A percentile compares a stretch with the other conserved stretches of the same genome.
These are phyloP conservation scores for Zymoseptoria ardabiliae DNA, from an alignment of 2,329 filamentous ascomycete species.

Conservation along the genomic window DNA sequence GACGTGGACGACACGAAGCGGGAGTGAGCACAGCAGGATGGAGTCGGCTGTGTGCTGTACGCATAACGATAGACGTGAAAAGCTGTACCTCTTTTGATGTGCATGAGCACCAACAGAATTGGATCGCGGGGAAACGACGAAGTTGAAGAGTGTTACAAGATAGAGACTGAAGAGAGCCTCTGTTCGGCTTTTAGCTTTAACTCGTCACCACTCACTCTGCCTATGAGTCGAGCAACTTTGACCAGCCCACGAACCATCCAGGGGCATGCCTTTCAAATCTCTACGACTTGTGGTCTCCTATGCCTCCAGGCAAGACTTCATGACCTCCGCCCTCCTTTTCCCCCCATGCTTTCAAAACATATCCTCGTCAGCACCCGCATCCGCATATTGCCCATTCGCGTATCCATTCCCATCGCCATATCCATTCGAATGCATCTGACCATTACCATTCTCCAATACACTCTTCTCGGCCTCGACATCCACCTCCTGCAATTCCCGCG, in stretches of 20 bases:
- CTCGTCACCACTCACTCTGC: no score
- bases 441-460: not conserved
- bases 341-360: not conserved
- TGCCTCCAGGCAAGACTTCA: no score
- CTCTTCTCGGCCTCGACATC: not conserved
- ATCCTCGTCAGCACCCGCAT: not conserved
- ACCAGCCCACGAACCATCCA: no score
- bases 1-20: not conserved
- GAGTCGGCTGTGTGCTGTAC: not conserved
- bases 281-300: no score
- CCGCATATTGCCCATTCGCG: not conserved
- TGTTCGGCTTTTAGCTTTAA: no score
- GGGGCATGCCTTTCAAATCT: no score
- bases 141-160: no score
- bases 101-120: not conserved
- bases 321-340: not conserved
- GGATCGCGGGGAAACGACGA: no score
- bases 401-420: not conserved
- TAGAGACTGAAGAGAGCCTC: no score
- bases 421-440: not conserved
- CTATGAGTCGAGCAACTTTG: no score
- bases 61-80: not conserved
- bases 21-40: not conserved
- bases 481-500: constrained; percentile 5
- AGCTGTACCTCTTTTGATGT: not conserved